Conservation (phyloP, 2,329 filamentous ascomycete genomes). For the Nemania bipapillata region DNA sequence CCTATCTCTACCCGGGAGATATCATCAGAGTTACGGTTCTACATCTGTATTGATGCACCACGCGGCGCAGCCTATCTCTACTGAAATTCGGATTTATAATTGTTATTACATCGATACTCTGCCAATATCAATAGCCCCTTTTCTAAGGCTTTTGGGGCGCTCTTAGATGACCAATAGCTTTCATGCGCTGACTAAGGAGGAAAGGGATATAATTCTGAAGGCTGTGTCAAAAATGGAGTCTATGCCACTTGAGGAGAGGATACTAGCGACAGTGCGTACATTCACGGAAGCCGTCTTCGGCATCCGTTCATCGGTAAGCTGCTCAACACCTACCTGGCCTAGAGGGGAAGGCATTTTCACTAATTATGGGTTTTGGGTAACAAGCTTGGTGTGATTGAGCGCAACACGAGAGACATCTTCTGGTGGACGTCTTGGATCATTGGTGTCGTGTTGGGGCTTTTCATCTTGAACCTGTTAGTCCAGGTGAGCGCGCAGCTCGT, state of each 20-base stretch:
- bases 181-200: neutral
- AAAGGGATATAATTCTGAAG: neutral
- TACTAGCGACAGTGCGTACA: conserved; percentile 10
- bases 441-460: conserved; percentile 38
- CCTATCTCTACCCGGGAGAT: too few relatives aligned
- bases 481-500: conserved; percentile 37
- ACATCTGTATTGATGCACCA: neutral
- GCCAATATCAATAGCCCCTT: neutral
- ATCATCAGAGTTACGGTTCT: neutral
- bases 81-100: neutral
- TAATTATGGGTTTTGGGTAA: neutral
- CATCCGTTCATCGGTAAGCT: conserved; percentile 21
- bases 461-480: conserved; percentile 37
- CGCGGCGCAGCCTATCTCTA: neutral
- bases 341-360: neutral
- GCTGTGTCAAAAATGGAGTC: neutral
- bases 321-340: neutral
- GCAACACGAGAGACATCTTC: conserved; percentile 38
- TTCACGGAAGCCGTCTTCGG: conserved; percentile 9
- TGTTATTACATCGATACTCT: neutral
- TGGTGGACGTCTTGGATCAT: conserved; percentile 44
- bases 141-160: neutral
- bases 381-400: conserved; percentile 39
- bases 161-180: neutral
- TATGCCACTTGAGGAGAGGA: conserved; percentile 7